These are phyloP conservation scores for Oryza punctata DNA, from an alignment of 176 grass and related monocot species.

Conservation along the genomic window DNA sequence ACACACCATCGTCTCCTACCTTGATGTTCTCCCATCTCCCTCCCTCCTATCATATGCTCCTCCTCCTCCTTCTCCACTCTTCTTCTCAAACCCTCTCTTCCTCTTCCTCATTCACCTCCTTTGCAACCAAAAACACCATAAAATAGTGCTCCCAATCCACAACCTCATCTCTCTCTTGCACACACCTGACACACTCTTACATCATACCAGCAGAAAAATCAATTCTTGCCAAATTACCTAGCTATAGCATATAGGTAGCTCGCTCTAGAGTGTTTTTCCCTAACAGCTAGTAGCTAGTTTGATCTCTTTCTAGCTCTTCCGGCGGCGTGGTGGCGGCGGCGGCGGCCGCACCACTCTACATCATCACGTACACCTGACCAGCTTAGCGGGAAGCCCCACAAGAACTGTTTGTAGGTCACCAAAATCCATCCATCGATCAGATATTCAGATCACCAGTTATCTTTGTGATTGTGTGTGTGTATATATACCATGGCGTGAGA, in stretches of 20 bases:
- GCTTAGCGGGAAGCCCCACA: constrained; percentile 28
- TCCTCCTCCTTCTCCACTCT: not conserved
- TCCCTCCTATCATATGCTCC: constrained; percentile 43
- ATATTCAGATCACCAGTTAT: not conserved
- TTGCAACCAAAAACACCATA: constrained; percentile 53
- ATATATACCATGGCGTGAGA: constrained; percentile 39
- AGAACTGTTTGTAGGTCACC: constrained; percentile 35
- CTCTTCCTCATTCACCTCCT: not conserved
- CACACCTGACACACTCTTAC: not conserved
- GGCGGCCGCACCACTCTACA: not conserved
- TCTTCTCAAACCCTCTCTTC: constrained; percentile 18
- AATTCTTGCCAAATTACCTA: not conserved
- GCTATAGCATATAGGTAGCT: not conserved
- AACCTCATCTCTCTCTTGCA: constrained; percentile 6
- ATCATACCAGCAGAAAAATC: constrained; percentile 20
- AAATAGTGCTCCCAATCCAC: constrained; percentile 49
- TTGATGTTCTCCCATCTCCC: not conserved
- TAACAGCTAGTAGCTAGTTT: constrained; percentile 32
- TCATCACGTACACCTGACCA: constrained; percentile 33
- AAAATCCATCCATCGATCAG: constrained; percentile 34
- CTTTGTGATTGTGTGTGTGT: not conserved
- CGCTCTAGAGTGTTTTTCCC: constrained; percentile 20
- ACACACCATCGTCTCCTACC: constrained; percentile 44
- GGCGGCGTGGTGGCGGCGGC: constrained; percentile 12
- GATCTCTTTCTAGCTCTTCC: constrained; percentile 37